Percentiles rank a stretch among this genome's conserved stretches.
phyloP scores from a whole-genome alignment of 345 rosid genomes.

The Citrus inodora region DNA sequence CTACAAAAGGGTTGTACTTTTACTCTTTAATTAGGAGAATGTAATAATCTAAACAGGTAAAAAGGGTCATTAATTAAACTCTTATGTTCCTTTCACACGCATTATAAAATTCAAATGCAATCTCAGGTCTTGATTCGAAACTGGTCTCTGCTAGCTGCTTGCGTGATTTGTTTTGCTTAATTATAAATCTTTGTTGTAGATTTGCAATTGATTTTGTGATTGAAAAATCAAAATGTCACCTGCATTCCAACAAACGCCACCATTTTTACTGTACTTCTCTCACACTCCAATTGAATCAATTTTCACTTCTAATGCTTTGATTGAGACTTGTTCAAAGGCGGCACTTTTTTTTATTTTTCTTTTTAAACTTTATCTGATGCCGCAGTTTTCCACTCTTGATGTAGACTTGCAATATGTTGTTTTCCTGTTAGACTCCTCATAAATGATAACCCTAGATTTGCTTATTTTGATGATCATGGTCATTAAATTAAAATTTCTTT shows the following conservation, averaged over 20 bases:
- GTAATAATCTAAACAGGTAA: slow-evolving; percentile 13
- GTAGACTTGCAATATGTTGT: not conserved
- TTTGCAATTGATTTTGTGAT: slow-evolving; percentile 3
- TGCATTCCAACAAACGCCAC: not conserved
- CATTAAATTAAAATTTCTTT: not conserved
- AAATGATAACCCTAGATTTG: not conserved
- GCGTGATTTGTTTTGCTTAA: not conserved
- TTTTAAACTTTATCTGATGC: not conserved
- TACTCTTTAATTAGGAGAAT: not conserved
- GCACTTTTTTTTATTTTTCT: not conserved
- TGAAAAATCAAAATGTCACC: slow-evolving; percentile 15
- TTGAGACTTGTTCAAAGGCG: slow-evolving; percentile 18
- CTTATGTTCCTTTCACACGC: not conserved
- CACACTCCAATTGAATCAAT: not conserved
- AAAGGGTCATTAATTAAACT: not conserved
- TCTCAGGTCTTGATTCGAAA: slow-evolving; percentile 6
- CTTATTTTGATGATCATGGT: not conserved
- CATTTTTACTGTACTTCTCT: not conserved
- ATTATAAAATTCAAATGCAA: slow-evolving; percentile 18
- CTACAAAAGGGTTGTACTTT: not conserved
- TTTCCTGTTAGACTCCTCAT: not conserved
- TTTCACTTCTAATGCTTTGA: not conserved
- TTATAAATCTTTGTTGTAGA: not conserved
- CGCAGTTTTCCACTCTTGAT: not conserved
- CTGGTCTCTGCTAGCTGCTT: not conserved